Base-by-base conservation (phyloP, 1,139 yeast genomes). In the Casaregolazyma suthepensis region DNA sequence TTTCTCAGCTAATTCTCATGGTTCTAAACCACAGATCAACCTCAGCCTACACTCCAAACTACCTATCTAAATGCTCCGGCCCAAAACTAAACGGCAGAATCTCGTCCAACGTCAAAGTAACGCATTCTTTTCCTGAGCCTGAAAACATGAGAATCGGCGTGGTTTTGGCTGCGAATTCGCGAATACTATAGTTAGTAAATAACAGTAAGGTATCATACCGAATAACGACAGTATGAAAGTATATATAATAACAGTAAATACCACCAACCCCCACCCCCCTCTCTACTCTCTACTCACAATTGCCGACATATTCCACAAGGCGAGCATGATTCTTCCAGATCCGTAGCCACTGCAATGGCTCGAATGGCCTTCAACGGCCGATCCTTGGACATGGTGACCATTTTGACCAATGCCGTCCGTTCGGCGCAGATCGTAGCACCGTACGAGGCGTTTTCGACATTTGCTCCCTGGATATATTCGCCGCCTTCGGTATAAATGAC, bases 291-390 rank as follows among this genome's bases (percentile, higher is more conserved):
- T n/a, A 63, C 69, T 54, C 58, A 64, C 64, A 87, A 80, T 67
- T 93, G 99, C 54, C 99, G 76, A 64, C 99, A 93, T 46, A 93
- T 85, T 2, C 99, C 99, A 68, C 99, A 93, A 0, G 99, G 99
- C 9, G 91, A 77, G 17, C 87, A 83, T 23, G 83, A 76, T 12
- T 76, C 77, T 0, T 71, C 72, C 22, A 79, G 68, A 63, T 87
- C 93, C 35, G 89, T 79, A 3, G 87, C 74, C 23, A 89, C 83
- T 1, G 90, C 96, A 55, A 90, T 77, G 3, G 86, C 87, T 57
- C 71, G 75, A 66, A 83, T 80, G 62, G 77, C 69, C 44, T 87
- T 79, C 56, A 71, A 69, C 5, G 40, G 40, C 17, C 40, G 40
- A 5, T 35, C 40, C 13, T 15, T 35, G 31, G 31, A 26, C 40